phyloP scores from a whole-genome alignment of 768 basidiomycete species.

The Mycena amicta region DNA sequence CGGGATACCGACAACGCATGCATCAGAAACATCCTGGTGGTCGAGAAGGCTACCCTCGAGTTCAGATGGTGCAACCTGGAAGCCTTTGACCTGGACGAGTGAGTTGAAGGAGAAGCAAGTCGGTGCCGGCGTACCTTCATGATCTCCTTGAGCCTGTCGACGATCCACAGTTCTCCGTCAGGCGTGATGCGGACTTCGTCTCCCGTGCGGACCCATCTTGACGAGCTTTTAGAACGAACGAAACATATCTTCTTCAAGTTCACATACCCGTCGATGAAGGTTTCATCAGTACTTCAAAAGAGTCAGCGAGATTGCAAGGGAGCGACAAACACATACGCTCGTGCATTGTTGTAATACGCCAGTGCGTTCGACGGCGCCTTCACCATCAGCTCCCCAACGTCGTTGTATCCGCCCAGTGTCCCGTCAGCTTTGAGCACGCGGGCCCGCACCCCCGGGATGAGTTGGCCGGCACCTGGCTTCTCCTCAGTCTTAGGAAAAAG shows the following conservation, averaged over 20 bases:
- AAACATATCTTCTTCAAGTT: no score
- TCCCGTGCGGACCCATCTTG: constrained; percentile 71
- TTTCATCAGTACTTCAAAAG: constrained; percentile 60
- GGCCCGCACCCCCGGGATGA: constrained; percentile 57
- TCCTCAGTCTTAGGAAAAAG: not conserved
- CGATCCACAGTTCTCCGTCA: constrained; percentile 58
- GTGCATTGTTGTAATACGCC: constrained; percentile 57
- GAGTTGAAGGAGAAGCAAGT: constrained; percentile 31
- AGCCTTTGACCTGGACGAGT: constrained; percentile 56
- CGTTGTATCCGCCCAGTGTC: constrained; percentile 52
- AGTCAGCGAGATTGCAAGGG: not conserved
- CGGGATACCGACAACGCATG: constrained; percentile 64
- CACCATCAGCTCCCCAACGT: constrained; percentile 62
- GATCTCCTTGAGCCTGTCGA: constrained; percentile 66
- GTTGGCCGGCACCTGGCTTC: constrained; percentile 48
- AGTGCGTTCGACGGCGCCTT: constrained; percentile 57
- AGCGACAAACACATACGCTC: constrained; percentile 55
- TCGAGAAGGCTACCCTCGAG: constrained; percentile 47
- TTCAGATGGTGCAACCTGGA: constrained; percentile 75
- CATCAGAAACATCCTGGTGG: constrained; percentile 58
- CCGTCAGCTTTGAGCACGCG: constrained; percentile 63
- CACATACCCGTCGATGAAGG: constrained; percentile 71
- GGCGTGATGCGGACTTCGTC: constrained; percentile 61
- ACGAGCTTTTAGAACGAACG: no score
- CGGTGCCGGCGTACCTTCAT: constrained; percentile 50